phyloP scores from a whole-genome alignment of 2,329 filamentous ascomycete species.

The Venturia effusa region DNA sequence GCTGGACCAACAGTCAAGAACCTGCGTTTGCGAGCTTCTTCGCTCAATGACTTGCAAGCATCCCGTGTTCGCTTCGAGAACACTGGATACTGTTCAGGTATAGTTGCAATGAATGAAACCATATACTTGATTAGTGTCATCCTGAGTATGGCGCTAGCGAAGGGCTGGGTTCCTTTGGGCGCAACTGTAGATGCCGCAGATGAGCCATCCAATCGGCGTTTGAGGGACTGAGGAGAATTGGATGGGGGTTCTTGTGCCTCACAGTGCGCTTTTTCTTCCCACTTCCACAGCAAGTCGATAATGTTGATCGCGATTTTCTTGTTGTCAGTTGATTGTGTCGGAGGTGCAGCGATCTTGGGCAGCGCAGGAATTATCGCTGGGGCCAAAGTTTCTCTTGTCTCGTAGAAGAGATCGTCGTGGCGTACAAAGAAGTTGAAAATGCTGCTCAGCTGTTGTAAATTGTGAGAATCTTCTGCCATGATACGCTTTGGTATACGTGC shows the following conservation, averaged over 20 bases:
- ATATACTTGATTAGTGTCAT: slow-evolving; percentile 87
- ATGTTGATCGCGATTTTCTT: slow-evolving; percentile 86
- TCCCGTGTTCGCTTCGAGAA: slow-evolving; percentile 55
- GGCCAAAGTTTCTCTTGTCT: slow-evolving; percentile 84
- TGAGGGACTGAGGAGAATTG: slow-evolving; percentile 62
- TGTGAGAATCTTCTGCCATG: slow-evolving; percentile 85
- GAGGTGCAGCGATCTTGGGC: slow-evolving; percentile 73
- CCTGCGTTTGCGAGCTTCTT: background rate
- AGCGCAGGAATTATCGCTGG: slow-evolving; percentile 80
- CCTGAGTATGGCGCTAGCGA: slow-evolving; percentile 43
- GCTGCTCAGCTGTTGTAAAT: slow-evolving; percentile 88
- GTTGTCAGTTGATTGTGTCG: slow-evolving; percentile 78
- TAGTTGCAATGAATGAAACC: slow-evolving; percentile 84
- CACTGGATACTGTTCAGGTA: slow-evolving; percentile 74
- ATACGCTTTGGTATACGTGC: slow-evolving; percentile 83
- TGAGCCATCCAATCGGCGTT: slow-evolving; percentile 65
- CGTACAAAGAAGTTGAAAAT: slow-evolving; percentile 96
- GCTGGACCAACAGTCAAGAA: background rate
- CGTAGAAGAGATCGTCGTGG: slow-evolving; percentile 88
- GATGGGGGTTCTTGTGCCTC: slow-evolving; percentile 38
- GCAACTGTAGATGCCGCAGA: slow-evolving; percentile 41
- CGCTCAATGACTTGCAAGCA: slow-evolving; percentile 35
- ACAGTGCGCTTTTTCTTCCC: slow-evolving; percentile 76
- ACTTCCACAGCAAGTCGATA: slow-evolving; percentile 82
- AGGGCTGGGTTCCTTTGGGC: slow-evolving; percentile 11